A percentile compares a stretch with the other conserved stretches of the same genome.
Conservation (phyloP, 345 rosid species). For the Linum tenue region DNA sequence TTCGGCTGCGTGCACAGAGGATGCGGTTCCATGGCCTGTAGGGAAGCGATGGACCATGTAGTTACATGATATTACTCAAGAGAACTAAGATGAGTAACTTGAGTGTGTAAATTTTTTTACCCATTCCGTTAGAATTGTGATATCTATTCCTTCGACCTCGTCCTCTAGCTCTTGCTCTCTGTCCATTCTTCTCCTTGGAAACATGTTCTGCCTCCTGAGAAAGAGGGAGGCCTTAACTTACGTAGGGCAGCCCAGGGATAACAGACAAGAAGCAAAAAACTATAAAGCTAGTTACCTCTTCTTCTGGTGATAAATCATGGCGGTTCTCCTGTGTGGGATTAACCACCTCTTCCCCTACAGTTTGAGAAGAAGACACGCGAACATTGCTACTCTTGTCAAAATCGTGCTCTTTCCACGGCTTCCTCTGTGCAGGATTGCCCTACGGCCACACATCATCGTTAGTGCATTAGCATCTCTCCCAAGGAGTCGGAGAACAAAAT, state of each 20-base stretch:
- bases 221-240: background rate
- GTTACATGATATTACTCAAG: background rate
- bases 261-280: slow-evolving; percentile 1
- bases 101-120: slow-evolving; percentile 19
- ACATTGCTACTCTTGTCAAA: slow-evolving; percentile 38
- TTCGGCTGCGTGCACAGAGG: slow-evolving; percentile 35
- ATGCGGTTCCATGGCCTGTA: slow-evolving; percentile 59
- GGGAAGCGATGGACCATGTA: background rate
- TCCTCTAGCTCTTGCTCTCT: slow-evolving; percentile 37
- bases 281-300: slow-evolving; percentile 37
- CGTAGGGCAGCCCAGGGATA: background rate
- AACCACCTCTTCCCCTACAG: slow-evolving; percentile 36
- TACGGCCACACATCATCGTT: slow-evolving; percentile 15
- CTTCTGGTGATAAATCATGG: slow-evolving; percentile 45
- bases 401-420: slow-evolving; percentile 48
- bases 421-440: slow-evolving; percentile 57
- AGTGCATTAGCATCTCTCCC: background rate
- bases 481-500: background rate
- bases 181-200: slow-evolving; percentile 53
- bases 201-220: slow-evolving; percentile 41
- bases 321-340: slow-evolving; percentile 33
- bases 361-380: slow-evolving; percentile 33
- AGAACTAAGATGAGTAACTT: background rate
- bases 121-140: slow-evolving; percentile 38
- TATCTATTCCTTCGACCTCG: slow-evolving; percentile 44